Base-by-base conservation (phyloP, 345 rosid genomes). In the Viola odorata region DNA sequence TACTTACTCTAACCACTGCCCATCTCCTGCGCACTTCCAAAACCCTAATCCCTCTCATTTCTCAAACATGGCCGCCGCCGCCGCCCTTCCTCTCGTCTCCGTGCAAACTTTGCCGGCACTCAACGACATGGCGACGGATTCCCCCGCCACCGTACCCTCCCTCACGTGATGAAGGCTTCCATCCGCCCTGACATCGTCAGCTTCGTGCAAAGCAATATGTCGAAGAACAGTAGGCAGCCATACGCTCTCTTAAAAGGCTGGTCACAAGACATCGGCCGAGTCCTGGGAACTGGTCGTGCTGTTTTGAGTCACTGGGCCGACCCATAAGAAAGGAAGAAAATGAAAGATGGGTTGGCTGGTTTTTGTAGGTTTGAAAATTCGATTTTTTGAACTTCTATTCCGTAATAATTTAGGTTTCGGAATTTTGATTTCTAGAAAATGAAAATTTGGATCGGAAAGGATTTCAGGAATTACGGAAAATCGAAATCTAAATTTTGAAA, bases 271-370 rank as follows among this genome's bases (percentile, higher is more conserved):
- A 65, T 95, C 99, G 0, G 99, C 99, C 36, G 97, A 95, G 69
- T 91, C 97, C 0, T 94, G 99, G 97, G 99, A 15, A 95, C 99
- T 0, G 99, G 99, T 1, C 99, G 99, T 45, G 99, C 98, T 4
- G 99, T 95, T 0, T 91, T n/a, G n/a, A n/a, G n/a, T n/a, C n/a
- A n/a, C n/a, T n/a, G n/a, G n/a, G n/a, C n/a, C n/a, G n/a, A n/a
- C n/a, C n/a, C n/a, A n/a, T n/a, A n/a, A n/a, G n/a, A n/a, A n/a
- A n/a, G n/a, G n/a, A n/a, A n/a, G n/a, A n/a, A n/a, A n/a, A n/a
- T n/a, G n/a, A n/a, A n/a, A n/a, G n/a, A n/a, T n/a, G n/a, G n/a
- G n/a, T n/a, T n/a, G n/a, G n/a, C n/a, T n/a, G n/a, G n/a, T n/a
- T n/a, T n/a, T n/a, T n/a, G n/a, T n/a, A n/a, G n/a, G n/a, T n/a